Evolutionary conservation across 495 filamentous ascomycete genomes (phyloP), one percentile per base, ranked within the genome.

Genomic region (Penicillium mononematosum): DNA sequence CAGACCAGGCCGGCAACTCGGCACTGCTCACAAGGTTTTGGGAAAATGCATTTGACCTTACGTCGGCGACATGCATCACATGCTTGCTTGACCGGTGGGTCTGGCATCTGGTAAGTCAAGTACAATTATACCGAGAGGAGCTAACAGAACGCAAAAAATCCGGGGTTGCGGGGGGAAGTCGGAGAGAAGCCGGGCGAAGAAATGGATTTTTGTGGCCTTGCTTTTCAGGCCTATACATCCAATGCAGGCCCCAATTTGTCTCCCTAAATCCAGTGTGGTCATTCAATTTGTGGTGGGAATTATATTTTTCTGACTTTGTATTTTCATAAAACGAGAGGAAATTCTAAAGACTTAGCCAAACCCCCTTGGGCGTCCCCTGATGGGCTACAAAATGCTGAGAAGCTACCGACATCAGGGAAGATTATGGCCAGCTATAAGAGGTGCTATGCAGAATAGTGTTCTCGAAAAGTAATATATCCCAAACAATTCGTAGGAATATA

Each of bases 11-110:
- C 83, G 8, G 86, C 84, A 22, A 80, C 78, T 27, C 78, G 75
- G 69, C 88, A 91, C 66, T 88, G 88, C 45, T 81, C 82, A 70
- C 87, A 91, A n/a, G 87, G 64, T 14, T 51, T 53, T 20, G 52
- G 53, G 9, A 46, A 52, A n/a, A 41, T 58, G 68, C 88, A 90
- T 70, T 89, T 89, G 67, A 92, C 86, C 73, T 92, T 94, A 54
- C 89, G 84, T 41, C 88, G 83, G 73, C 92, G 89, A 73, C 89
- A 94, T 68, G 85, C 87, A 72, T 90, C 88, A 78, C 88, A 92
- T 45, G 88, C 88, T 63, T 85, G 74, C 69, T 88, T 88, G 58
- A 83, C 53, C 2, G 41, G 27, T n/a, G 42, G 11, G 8, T 27
- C 41, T 34, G 56, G 31, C 56, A 58, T 58, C 10, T 20, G 27